Base-by-base conservation (phyloP, 768 basidiomycete genomes). In the Auriscalpium vulgare region DNA sequence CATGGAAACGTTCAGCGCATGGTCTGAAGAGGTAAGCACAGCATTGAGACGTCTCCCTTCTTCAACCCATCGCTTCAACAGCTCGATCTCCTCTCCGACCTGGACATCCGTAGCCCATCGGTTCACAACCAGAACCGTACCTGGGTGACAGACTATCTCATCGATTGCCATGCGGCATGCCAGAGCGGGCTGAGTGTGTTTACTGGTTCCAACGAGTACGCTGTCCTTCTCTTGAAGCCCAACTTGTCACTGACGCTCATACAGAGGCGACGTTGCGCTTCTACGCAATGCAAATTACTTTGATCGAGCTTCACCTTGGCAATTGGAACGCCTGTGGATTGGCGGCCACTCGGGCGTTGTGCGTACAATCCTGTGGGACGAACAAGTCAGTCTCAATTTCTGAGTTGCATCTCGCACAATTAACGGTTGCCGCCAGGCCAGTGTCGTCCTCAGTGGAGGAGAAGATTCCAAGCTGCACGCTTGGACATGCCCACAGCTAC, bases 1-100 rank as follows among this genome's bases (percentile, higher is more conserved):
- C 71, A 97, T 97, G 94, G 93, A 97, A 69, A 92, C 89, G 0
- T 88, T 95, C 61, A 87, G 88, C 55, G 77, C 81, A 13, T 97
- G 93, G 95, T 80, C 84, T 29, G 69, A 69, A 48, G 87, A 91
- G 71, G 89, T 86, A 57, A 35, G 68, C 57, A 5, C n/a, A 29
- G 2, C 29, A 1, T 16, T 9, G 10, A n/a, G 1, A 10, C 16
- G 43, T 21, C 6, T 14, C 10, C 45, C 50, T 58, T 34, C 43
- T 40, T 11, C 0, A 19, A 38, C 54, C 29, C 47, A 3, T 2
- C 6, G 52, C 23, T 23, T 51, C 11, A 40, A 55, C 58, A 90
- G 87, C 74, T 89, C 16, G 88, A 89, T 54, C 74, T 72, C 53
- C 61, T 78, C 8, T 73, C 78, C 58, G 76, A 75, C 53, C 61